Conservation (phyloP, 1,139 yeast species). For the Blastobotrys capitulatus region DNA sequence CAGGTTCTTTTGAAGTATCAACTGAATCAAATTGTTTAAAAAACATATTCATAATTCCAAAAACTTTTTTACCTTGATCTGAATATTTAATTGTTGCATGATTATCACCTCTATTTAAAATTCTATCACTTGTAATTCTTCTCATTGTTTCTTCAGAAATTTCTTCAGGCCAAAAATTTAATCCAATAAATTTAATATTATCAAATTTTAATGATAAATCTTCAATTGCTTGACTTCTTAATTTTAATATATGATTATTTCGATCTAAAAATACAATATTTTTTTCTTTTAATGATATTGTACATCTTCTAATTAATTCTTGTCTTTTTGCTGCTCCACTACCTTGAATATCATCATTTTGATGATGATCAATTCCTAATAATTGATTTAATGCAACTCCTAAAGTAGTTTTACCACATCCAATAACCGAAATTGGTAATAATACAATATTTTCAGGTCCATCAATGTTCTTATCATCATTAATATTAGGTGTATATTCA, state of each 20-base stretch:
- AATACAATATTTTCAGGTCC: constrained; percentile 48
- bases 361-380: constrained; percentile 70
- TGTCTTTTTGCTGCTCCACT: constrained; percentile 29
- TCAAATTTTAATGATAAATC: constrained; percentile 38
- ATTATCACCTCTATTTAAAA: constrained; percentile 70
- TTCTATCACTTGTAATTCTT: constrained; percentile 52
- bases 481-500: constrained; percentile 11
- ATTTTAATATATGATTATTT: constrained; percentile 69
- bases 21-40: constrained; percentile 63
- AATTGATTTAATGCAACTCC: constrained; percentile 53
- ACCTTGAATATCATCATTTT: constrained; percentile 69
- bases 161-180: constrained; percentile 56
- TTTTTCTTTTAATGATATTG: constrained; percentile 36
- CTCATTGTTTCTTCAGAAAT: constrained; percentile 23
- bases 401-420: constrained; percentile 92
- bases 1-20: constrained; percentile 47
- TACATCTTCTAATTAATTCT: constrained; percentile 44
- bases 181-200: constrained; percentile 50
- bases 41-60: constrained; percentile 68
- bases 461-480: background rate
- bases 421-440: constrained; percentile 84
- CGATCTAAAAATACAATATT: constrained; percentile 71
- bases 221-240: constrained; percentile 60
- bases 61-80: constrained; percentile 43
- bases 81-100: constrained; percentile 72